Evolutionary conservation across 2,329 filamentous ascomycete species (phyloP).

Genomic region (Cryphonectria japonica): DNA sequence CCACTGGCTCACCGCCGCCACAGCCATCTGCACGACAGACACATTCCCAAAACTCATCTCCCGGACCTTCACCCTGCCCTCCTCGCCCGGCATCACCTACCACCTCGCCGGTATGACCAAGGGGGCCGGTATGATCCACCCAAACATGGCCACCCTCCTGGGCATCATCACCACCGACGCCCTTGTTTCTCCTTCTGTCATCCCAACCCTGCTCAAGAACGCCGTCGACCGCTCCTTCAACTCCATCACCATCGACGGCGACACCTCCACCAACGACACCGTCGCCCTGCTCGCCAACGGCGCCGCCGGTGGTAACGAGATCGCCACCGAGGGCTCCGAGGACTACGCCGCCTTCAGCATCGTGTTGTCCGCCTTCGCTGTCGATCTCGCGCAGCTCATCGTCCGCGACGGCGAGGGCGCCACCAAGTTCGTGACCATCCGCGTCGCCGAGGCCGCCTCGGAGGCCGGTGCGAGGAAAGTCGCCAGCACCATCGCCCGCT

Average conservation of each 20-base stretch:
- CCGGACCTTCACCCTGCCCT: slow-evolving; percentile 80
- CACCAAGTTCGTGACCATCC: slow-evolving; percentile 96
- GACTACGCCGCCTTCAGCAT: slow-evolving; percentile 74
- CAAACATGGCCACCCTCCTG: slow-evolving; percentile 96
- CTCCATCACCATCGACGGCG: slow-evolving; percentile 94
- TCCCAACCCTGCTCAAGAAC: slow-evolving; percentile 71
- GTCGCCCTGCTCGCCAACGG: slow-evolving; percentile 95
- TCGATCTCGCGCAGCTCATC: slow-evolving; percentile 86
- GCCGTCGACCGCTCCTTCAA: slow-evolving; percentile 90
- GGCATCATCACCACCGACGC: slow-evolving; percentile 92
- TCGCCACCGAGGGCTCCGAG: slow-evolving; percentile 54
- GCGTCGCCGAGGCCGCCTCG: slow-evolving; percentile 72
- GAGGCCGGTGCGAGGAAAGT: slow-evolving; percentile 76
- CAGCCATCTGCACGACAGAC: slow-evolving; percentile 96
- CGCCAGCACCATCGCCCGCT: slow-evolving; percentile 85
- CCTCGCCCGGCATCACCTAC: slow-evolving; percentile 75
- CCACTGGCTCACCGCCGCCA: slow-evolving; percentile 84
- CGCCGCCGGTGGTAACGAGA: slow-evolving; percentile 73
- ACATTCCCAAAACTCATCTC: slow-evolving; percentile 97
- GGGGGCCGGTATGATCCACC: slow-evolving; percentile 84
- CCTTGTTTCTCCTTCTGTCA: slow-evolving; percentile 69
- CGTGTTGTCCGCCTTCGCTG: slow-evolving; percentile 76
- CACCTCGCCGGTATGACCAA: slow-evolving; percentile 94
- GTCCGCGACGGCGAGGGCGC: slow-evolving; percentile 96
- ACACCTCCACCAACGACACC: slow-evolving; percentile 97